Conservation (phyloP, 2,329 filamentous ascomycete species). For the Thielaviopsis ethacetica region DNA sequence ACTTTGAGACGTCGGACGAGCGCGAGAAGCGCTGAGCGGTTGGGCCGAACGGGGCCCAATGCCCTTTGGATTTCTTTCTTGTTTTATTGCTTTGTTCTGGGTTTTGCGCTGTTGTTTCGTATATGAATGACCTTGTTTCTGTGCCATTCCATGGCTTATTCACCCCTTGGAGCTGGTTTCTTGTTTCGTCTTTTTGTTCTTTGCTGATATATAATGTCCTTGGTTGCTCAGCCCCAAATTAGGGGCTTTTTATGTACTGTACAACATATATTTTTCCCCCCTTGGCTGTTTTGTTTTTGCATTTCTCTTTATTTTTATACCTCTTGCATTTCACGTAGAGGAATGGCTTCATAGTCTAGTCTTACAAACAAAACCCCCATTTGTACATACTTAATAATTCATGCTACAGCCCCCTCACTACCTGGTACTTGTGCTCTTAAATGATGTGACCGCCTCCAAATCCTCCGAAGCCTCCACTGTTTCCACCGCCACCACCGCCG, state of each 20-base stretch:
- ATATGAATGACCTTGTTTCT: not conserved
- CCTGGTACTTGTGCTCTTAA: not conserved
- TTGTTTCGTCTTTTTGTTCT: not conserved
- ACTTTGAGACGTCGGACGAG: slow-evolving; percentile 4
- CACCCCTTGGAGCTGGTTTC: not conserved
- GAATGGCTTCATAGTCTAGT: not conserved
- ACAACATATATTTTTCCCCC: not conserved
- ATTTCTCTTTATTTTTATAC: not conserved
- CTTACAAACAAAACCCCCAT: not conserved
- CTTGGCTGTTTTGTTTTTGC: not conserved
- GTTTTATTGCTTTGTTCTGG: not conserved
- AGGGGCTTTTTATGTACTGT: not conserved
- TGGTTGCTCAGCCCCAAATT: not conserved
- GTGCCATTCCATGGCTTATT: not conserved
- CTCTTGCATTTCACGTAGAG: not conserved
- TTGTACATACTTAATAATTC: slow-evolving; percentile 1
- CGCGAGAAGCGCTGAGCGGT: slow-evolving; percentile 3
- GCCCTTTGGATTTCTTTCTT: not conserved
- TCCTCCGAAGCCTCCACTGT: slow-evolving; percentile 13
- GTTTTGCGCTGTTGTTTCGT: not conserved
- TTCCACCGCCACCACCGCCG: slow-evolving; percentile 20
- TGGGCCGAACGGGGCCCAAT: not conserved
- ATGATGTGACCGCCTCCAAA: slow-evolving; percentile 19
- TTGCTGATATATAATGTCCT: not conserved
- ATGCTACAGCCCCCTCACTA: not conserved